Base-by-base conservation (phyloP, 2,329 filamentous ascomycete species). In the Chaetomium sp. region DNA sequence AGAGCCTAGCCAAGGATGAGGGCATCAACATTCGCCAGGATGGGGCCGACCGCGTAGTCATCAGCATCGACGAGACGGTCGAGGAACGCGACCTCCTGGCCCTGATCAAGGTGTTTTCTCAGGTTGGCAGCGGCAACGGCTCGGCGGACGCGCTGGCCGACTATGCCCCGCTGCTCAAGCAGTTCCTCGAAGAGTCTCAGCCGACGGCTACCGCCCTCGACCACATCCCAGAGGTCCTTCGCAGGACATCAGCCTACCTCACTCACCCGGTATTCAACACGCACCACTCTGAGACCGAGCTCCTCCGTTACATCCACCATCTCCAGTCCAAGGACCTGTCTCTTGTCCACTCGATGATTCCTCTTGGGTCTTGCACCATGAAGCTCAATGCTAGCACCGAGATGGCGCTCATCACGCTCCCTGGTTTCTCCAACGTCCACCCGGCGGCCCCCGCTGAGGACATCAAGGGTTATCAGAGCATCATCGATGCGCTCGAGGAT, bases 351-450 rank as follows among this genome's bases (percentile, higher is more conserved):
- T 96, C 91, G 12, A 97, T 97, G 92, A 97, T 97, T 59, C 91
- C 92, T 2, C 81, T 97, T 1, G 92, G 92, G 19, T 96, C 92
- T 1, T 97, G 92, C 77, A 97, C 92, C 11, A 97, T 97, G 92
- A 97, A 97, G 78, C 84, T 96, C 52, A 96, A 96, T 70, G 89
- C 88, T 43, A 94, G 91, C 3, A 89, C 89, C 0, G 90, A 96
- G 75, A 96, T 97, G 92, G 81, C 88, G 12, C 87, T 91, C 6
- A 80, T 96, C 54, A 88, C 88, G 0, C 86, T 85, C 73, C 83
- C 85, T 0, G 82, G 86, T 49, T 89, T 91, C 66, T 81, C 88
- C 43, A 83, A 86, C 59, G 78, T 95, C 37, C 92, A 97, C 72
- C 92, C 92, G 0, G 90, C 91, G 66, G 81, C 85, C 40, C 87